These are phyloP conservation scores for Rhizopogon vulgaris DNA, from an alignment of 768 basidiomycete genomes.

Conservation along the genomic window DNA sequence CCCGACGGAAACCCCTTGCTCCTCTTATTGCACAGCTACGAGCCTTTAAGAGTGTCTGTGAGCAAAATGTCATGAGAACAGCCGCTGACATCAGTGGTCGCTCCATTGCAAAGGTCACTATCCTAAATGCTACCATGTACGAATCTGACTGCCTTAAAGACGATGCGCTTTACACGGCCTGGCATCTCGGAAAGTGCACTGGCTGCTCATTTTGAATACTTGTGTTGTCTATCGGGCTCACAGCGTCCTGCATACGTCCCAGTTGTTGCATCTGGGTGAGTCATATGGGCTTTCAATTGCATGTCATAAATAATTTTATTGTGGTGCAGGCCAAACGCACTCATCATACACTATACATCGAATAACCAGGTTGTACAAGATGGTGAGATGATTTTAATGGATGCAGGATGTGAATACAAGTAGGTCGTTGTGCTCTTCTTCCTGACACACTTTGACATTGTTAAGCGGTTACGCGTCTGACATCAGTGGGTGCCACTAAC, in stretches of 20 bases:
- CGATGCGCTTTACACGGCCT: slow-evolving; percentile 70
- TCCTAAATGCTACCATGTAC: background rate
- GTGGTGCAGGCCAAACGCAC: slow-evolving; percentile 63
- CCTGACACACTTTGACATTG: slow-evolving; percentile 3
- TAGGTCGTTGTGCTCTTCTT: slow-evolving; percentile 26
- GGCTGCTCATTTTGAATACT: slow-evolving; percentile 86
- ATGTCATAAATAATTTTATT: background rate
- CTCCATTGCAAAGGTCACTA: slow-evolving; percentile 74
- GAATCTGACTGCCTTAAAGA: slow-evolving; percentile 34
- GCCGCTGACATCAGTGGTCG: slow-evolving; percentile 86
- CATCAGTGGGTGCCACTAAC: slow-evolving; percentile 56
- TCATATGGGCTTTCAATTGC: slow-evolving; percentile 1
- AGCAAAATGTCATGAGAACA: slow-evolving; percentile 71
- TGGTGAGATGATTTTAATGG: slow-evolving; percentile 77
- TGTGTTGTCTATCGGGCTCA: slow-evolving; percentile 72
- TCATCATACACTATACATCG: slow-evolving; percentile 91
- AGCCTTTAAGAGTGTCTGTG: slow-evolving; percentile 71
- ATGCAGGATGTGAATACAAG: slow-evolving; percentile 93
- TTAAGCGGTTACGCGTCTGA: slow-evolving; percentile 88
- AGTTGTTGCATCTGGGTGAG: slow-evolving; percentile 91
- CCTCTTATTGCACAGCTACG: slow-evolving; percentile 68
- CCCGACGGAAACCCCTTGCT: slow-evolving; percentile 47
- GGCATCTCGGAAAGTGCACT: slow-evolving; percentile 54
- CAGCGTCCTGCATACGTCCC: slow-evolving; percentile 95
- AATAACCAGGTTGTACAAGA: slow-evolving; percentile 75